Base-by-base conservation (phyloP, 345 rosid species). In the Bruguiera sexangula region DNA sequence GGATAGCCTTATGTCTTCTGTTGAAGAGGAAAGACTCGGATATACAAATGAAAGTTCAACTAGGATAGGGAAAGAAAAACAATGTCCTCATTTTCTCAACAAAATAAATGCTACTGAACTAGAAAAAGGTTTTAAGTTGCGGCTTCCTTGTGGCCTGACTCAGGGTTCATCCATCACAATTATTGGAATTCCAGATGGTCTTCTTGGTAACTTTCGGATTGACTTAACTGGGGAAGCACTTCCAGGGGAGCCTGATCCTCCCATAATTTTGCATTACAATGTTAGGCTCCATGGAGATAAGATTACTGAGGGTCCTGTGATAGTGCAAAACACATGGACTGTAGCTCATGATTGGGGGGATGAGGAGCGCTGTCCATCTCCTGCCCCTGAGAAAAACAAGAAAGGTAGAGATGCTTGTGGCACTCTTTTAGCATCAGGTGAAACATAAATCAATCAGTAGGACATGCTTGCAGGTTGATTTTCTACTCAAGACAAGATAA, bases 211-310 rank as follows among this genome's bases (percentile, higher is more conserved):
- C 74, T 89, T 96, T 73, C 85, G 85, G 70, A 84, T 96, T 74
- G 98, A 96, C 78, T 75, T 96, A 72, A 84, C 94, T 0, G 99
- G 99, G 76, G 96, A 90, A 81, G 83, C 91, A 60, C 93, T 96
- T 57, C 97, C 98, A 11, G 99, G 98, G 83, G 99, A 96, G 85
- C 99, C 98, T 66, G 93, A 96, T 76, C 99, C 99, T 26, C 99
- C 99, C 9, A 77, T 96, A 68, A 79, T 96, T 74, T 78, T 90
- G 71, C 99, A 95, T 79, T 95, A 92, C 78, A 95, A 90, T 77
- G 96, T 90, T 34, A 90, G 99, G 89, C 94, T 92, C 66, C 92
- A 83, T 64, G 99, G 98, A 24, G 99, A 95, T 82, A 92, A 89
- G 82, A 69, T 85, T 60, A 92, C 99, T 46, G 98, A 95, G 75